A percentile compares a stretch with the other conserved stretches of the same genome.
phyloP scores from a whole-genome alignment of 1,284 basidiomycete genomes.

The Mycosarcoma mackinlayi region DNA sequence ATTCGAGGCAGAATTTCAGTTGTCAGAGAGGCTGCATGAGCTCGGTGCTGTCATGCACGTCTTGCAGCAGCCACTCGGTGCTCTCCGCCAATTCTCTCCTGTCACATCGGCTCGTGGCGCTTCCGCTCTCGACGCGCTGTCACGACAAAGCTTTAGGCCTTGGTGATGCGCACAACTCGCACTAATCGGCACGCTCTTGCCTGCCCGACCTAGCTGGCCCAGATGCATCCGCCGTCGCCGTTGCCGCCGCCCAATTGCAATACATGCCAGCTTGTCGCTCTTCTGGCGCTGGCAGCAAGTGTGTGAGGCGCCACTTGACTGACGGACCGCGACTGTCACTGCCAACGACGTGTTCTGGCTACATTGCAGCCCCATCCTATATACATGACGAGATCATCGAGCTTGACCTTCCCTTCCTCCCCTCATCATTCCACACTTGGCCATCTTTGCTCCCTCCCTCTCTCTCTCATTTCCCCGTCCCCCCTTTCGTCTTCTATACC shows the following conservation, averaged over 20 bases:
- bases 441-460: slow-evolving; percentile 3
- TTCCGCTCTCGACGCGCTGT: not conserved
- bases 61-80: not conserved
- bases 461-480: not conserved
- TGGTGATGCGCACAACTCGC: no score
- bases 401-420: not conserved
- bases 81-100: no score
- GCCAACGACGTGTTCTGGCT: no score
- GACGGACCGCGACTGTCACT: no score
- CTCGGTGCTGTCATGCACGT: slow-evolving; percentile 2
- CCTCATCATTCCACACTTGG: slow-evolving; percentile 7
- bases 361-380: not conserved
- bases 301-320: no score
- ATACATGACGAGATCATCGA: slow-evolving; percentile 7
- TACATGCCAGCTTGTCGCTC: not conserved
- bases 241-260: not conserved
- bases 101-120: no score
- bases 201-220: no score
- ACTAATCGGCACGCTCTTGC: no score
- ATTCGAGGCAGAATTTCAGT: not conserved
- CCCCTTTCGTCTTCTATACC: slow-evolving; percentile 3
- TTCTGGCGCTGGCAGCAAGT: no score
- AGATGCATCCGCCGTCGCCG: no score
- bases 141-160: no score
- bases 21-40: not conserved